phyloP scores from a whole-genome alignment of 305 asterid species.

The Fraxinus dipetala region DNA sequence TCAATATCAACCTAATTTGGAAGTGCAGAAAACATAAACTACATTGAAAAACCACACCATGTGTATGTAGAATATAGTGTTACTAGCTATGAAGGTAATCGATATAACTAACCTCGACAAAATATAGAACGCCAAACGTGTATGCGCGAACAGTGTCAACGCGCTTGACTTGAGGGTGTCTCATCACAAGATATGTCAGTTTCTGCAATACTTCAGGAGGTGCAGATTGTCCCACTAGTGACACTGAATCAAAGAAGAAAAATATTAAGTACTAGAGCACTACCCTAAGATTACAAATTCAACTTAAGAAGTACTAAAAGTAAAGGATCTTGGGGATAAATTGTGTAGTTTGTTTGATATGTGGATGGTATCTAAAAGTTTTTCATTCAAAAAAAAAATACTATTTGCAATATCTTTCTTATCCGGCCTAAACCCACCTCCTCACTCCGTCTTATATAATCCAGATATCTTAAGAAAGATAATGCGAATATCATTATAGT shows the following conservation, averaged over 20 bases:
- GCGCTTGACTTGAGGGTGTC: conserved; percentile 72
- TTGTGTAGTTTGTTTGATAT: background rate
- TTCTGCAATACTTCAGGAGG: conserved; percentile 68
- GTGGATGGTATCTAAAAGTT: background rate
- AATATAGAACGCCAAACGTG: conserved; percentile 78
- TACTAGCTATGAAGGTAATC: background rate
- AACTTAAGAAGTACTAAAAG: background rate
- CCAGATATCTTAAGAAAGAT: background rate
- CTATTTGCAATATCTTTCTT: background rate
- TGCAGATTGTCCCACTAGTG: conserved; percentile 77
- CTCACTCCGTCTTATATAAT: background rate
- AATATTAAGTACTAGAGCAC: background rate
- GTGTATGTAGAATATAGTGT: background rate
- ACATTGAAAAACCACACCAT: background rate
- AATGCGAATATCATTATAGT: too few species aligned
- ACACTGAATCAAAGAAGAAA: conserved; percentile 36
- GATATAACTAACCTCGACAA: conserved; percentile 65
- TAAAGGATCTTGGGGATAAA: background rate
- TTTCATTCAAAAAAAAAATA: too few species aligned
- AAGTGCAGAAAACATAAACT: background rate
- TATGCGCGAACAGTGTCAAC: conserved; percentile 82
- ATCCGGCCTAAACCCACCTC: background rate
- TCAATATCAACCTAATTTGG: conserved; percentile 68
- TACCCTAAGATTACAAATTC: background rate
- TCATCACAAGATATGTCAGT: conserved; percentile 64